Evolutionary conservation across 2,329 filamentous ascomycete genomes (phyloP).

Genomic region (Penicillium sp.): DNA sequence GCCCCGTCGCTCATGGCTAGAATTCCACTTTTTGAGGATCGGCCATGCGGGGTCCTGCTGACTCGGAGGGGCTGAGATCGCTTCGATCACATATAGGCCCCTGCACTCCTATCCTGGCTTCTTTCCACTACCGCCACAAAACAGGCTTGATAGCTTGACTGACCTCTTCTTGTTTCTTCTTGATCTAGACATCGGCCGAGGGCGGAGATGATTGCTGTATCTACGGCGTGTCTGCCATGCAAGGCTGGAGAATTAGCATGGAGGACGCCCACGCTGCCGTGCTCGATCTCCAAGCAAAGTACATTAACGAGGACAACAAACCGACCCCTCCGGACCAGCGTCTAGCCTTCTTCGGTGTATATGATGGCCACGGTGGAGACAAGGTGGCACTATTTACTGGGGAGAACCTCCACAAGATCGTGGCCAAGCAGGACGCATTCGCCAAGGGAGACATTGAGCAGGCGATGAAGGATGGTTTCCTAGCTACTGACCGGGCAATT

Average conservation of each 20-base stretch:
- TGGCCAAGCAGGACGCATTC: constrained; percentile 93
- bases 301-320: constrained; percentile 50
- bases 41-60: constrained; percentile 19
- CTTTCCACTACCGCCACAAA: not conserved
- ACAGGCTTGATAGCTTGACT: not conserved
- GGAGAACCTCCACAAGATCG: constrained; percentile 88
- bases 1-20: not conserved
- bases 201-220: constrained; percentile 91
- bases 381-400: constrained; percentile 93
- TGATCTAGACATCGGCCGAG: constrained; percentile 72
- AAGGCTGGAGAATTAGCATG: constrained; percentile 99
- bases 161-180: not conserved
- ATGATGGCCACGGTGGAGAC: constrained; percentile 95
- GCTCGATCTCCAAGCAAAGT: constrained; percentile 75
- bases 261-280: constrained; percentile 91
- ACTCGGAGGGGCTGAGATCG: constrained; percentile 13
- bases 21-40: constrained; percentile 21
- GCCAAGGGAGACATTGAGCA: constrained; percentile 89
- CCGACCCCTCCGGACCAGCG: constrained; percentile 68
- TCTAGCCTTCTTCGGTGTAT: constrained; percentile 95
- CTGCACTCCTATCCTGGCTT: not conserved
- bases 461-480: constrained; percentile 93
- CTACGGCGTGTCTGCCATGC: constrained; percentile 97
- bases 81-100: not conserved
- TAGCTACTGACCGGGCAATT: constrained; percentile 94